Conservation (phyloP, 1,139 yeast species). For the Nakaseomyces bracarensis region DNA sequence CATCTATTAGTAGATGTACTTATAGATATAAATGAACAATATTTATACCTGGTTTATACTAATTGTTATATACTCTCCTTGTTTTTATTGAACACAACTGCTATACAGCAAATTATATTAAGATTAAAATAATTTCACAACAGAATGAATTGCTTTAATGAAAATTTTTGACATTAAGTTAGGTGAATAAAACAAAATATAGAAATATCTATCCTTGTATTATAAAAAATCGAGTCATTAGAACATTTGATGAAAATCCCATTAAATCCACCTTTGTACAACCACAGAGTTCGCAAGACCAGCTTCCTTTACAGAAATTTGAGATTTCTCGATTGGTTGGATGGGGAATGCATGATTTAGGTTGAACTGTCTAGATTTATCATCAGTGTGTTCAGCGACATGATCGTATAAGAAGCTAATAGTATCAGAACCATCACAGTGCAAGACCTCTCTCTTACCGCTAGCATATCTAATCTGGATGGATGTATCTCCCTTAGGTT, state of each 20-base stretch:
- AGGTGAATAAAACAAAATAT: background rate
- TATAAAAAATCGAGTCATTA: background rate
- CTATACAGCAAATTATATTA: no score
- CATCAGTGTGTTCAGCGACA: slow-evolving; percentile 44
- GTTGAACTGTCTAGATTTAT: slow-evolving; percentile 45
- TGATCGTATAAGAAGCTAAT: slow-evolving; percentile 64
- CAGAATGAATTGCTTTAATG: background rate
- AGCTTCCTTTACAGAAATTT: slow-evolving; percentile 58
- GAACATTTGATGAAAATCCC: no score
- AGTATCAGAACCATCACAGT: slow-evolving; percentile 57
- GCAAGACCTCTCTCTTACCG: slow-evolving; percentile 61
- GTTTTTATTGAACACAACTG: no score
- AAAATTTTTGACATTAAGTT: no score
- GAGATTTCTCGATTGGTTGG: slow-evolving; percentile 54
- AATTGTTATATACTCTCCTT: no score
- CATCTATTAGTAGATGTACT: no score
- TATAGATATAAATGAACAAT: no score
- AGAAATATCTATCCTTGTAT: slow-evolving; percentile 6
- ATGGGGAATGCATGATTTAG: slow-evolving; percentile 83
- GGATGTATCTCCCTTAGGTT: slow-evolving; percentile 56
- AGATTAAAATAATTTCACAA: no score
- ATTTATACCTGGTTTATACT: no score
- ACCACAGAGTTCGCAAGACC: slow-evolving; percentile 79
- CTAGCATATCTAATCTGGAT: slow-evolving; percentile 82
- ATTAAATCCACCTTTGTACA: slow-evolving; percentile 70